Evolutionary conservation across 1,139 yeast genomes (phyloP), one percentile per base, ranked within the genome.

Genomic region (Yamadazyma buinensis): DNA sequence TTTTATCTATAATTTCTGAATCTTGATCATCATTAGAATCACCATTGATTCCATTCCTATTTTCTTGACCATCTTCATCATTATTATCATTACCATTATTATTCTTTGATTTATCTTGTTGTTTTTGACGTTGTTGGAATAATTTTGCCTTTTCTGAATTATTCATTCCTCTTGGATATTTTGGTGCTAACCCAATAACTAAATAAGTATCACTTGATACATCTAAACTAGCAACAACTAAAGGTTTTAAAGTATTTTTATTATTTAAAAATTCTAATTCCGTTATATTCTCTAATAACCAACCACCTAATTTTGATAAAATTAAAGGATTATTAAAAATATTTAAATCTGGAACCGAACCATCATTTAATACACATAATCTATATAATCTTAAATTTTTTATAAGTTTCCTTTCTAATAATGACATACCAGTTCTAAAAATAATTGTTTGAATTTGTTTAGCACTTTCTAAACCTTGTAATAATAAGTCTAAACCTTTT

Each of bases 201-300:
- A 90, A 62, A 52, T 86, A 94, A 0, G 95, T 84, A 44, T 84
- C 86, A 7, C 88, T 77, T 11, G 67, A 64, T 19, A 73, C 75
- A 55, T 92, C 92, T 38, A 87, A 70, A 33, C 95, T 77, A 0
- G 98, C 97, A 28, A 94, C 75, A 2, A 94, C 95, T 46, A 94
- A 64, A 1, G 99, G 98, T 36, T 83, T 63, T 30, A 85, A 61
- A 34, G 77, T 75, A 32, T 51, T 55, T 33, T 52, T 54, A 32
- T 57, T 55, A 37, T 59, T 62, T 35, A 56, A 43, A 33, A 68
- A 64, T 43, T 85, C 90, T 20, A 83, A 65, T 50, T 88, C 96
- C 4, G 94, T 84, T 49, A 92, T 84, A 42, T 87, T 84, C 54
- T 92, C 98, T 30, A 88, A 67, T 6, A 94, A 67, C 98, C 98